Evolutionary conservation across 129 eudicot species (phyloP).

Genomic region (Flaveria trinervia): DNA sequence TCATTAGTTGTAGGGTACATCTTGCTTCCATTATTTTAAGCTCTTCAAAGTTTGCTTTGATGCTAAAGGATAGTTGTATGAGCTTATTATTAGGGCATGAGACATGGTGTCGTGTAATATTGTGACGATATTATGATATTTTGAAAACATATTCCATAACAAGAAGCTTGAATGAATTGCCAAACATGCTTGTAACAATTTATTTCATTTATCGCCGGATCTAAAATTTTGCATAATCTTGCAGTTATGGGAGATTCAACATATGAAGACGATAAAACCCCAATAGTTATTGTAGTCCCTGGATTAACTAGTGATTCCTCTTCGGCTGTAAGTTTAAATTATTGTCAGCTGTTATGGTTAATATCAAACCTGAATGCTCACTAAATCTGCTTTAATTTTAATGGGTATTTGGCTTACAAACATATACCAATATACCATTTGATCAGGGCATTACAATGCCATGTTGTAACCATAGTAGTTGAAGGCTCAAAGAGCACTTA

Average conservation of each 20-base stretch:
- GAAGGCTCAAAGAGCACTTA: not conserved
- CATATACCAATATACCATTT: no score
- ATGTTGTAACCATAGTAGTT: not conserved
- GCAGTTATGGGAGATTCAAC: slow-evolving; percentile 54
- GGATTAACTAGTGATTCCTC: slow-evolving; percentile 94
- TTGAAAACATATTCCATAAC: slow-evolving; percentile 12
- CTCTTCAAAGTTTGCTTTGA: slow-evolving; percentile 12
- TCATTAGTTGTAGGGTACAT: slow-evolving; percentile 18
- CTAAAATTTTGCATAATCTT: slow-evolving; percentile 17
- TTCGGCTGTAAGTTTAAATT: slow-evolving; percentile 67
- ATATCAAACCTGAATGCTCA: slow-evolving; percentile 13
- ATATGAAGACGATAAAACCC: slow-evolving; percentile 56
- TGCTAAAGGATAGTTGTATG: slow-evolving; percentile 6
- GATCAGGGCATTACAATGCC: not conserved
- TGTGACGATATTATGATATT: not conserved
- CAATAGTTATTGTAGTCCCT: slow-evolving; percentile 75
- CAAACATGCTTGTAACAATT: slow-evolving; percentile 4
- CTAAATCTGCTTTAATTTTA: slow-evolving; percentile 18
- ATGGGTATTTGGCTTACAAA: not conserved
- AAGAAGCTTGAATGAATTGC: slow-evolving; percentile 9
- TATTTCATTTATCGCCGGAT: not conserved
- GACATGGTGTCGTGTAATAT: not conserved
- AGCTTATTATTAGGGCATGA: not conserved
- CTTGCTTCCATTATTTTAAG: slow-evolving; percentile 10
- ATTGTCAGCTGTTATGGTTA: slow-evolving; percentile 2